A percentile compares a stretch with the other conserved stretches of the same genome.
phyloP scores from a whole-genome alignment of 176 grass and related monocot species.

The Hordeum vulgare region MorexV3_pseudomolecules_assembly NC_058518.1:110682173-110682672 shows the following conservation, averaged over 20 bases:
- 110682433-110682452: not conserved
- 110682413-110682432: constrained; percentile 3
- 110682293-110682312: too few relatives aligned
- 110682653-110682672: not conserved
- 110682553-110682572: not conserved
- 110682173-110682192: too few relatives aligned
- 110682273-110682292: too few relatives aligned
- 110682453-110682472: not conserved
- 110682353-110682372: not conserved
- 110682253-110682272: too few relatives aligned
- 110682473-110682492: constrained; percentile 10
- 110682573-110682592: constrained; percentile 44
- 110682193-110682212: too few relatives aligned
- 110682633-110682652: not conserved
- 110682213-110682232: too few relatives aligned
- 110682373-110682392: constrained; percentile 3
- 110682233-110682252: too few relatives aligned
- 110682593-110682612: constrained; percentile 3
- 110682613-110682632: not conserved
- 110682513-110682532: not conserved
- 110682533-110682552: not conserved
- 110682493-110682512: constrained; percentile 10
- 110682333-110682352: not conserved
- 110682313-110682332: not conserved
- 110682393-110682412: not conserved